Evolutionary conservation across 164 flowering plant species (phyloP), one percentile per base, ranked within the genome.

Genomic region (Pachysandra terminalis): DNA sequence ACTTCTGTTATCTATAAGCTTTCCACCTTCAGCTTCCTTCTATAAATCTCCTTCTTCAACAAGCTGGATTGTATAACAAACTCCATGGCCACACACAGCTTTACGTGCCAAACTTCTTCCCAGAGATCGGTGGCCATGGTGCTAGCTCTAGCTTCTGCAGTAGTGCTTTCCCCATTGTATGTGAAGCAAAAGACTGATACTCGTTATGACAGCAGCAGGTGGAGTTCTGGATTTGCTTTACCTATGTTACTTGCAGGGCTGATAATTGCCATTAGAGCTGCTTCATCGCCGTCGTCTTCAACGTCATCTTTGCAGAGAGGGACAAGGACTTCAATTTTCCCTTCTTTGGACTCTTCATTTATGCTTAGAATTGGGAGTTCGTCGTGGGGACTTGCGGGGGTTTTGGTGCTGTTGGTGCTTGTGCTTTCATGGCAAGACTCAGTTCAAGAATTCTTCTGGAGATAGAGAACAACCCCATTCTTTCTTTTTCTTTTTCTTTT

Each of bases 391-490:
- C 84, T 88, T 23, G 85, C 85, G 41, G 89, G 83, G 26, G 64
- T 88, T 49, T 59, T 88, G 74, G 56, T 81, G 17, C 58, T 85
- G 85, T 70, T 88, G 26, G n/a, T 85, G 73, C 69, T 82, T 73
- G 86, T 86, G 65, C 76, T 86, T 19, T 82, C 87, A 12, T 88
- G 90, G 86, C 90, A 84, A 65, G 67, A 62, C 4, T 88, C 88
- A n/a, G 82, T 81, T 49, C 83, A 85, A 60, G 79, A 73, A 0
- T 81, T 86, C 73, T 77, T 88, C 9, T 84, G 89, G 93, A 85
- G 83, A 79, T 87, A 73, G 63, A 57, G 5, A 24, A 48, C 27
- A 66, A 24, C 49, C 35, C 6, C 21, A 17, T 28, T 4, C 21
- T 60, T 8, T 28, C 6, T 60, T 9, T 60, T 0, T 13, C 24